Evolutionary conservation across 495 filamentous ascomycete genomes (phyloP).

Genomic region (Podospora didyma): DNA sequence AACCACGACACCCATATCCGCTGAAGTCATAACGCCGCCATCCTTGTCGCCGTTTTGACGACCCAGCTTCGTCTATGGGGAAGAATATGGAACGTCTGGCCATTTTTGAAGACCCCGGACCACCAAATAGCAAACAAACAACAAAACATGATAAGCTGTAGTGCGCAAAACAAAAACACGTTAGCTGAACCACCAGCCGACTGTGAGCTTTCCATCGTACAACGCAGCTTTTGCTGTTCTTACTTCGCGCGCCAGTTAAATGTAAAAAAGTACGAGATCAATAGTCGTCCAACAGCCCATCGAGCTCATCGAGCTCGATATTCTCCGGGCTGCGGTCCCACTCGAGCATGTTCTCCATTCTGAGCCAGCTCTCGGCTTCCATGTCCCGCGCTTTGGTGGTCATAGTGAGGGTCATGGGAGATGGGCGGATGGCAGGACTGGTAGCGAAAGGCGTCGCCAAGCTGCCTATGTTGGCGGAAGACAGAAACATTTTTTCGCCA

Average conservation of each 20-base stretch:
- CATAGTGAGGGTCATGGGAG: slow-evolving; percentile 37
- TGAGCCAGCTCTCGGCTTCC: slow-evolving; percentile 48
- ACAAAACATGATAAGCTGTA: no score
- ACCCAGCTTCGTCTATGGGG: slow-evolving; percentile 26
- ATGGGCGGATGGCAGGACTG: slow-evolving; percentile 42
- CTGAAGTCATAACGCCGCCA: slow-evolving; percentile 26
- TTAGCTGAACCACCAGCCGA: neutral
- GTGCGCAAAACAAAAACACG: no score
- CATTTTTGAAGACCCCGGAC: slow-evolving; percentile 3
- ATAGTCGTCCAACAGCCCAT: slow-evolving; percentile 75
- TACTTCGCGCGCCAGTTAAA: neutral
- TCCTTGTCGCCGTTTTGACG: neutral
- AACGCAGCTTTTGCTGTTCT: neutral
- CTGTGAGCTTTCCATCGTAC: slow-evolving; percentile 17
- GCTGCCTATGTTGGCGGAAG: slow-evolving; percentile 21
- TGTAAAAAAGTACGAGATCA: slow-evolving; percentile 28
- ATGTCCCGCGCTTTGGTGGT: slow-evolving; percentile 48
- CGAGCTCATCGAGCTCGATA: slow-evolving; percentile 87
- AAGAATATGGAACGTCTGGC: no score
- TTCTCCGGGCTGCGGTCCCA: slow-evolving; percentile 80
- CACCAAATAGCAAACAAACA: no score
- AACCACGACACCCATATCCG: slow-evolving; percentile 26
- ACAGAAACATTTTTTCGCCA: slow-evolving; percentile 38
- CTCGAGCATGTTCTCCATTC: slow-evolving; percentile 50
- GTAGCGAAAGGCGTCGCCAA: slow-evolving; percentile 34